Evolutionary conservation across 805 yeast genomes (phyloP).

Genomic region (Saccharomycopsis oosterbeekiorum): DNA sequence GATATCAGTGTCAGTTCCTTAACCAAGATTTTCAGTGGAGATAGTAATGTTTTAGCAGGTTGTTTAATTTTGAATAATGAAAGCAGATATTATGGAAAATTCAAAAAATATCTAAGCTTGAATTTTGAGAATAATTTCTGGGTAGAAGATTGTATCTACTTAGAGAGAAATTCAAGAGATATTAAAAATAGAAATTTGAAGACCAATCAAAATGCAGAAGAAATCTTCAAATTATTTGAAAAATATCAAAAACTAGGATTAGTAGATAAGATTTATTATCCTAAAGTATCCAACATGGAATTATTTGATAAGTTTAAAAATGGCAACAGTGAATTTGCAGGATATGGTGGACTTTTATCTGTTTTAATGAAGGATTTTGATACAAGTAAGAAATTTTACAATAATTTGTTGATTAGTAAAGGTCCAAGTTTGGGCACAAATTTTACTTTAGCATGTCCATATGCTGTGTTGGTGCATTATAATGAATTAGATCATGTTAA

Average conservation of each 20-base stretch:
- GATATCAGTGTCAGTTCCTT: conserved; percentile 82
- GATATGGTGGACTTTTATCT: conserved; percentile 83
- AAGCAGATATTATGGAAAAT: conserved; percentile 37
- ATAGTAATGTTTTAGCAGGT: conserved; percentile 94
- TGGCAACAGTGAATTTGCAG: conserved; percentile 59
- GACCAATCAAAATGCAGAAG: conserved; percentile 47
- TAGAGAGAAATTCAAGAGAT: conserved; percentile 91
- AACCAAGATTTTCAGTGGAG: conserved; percentile 90
- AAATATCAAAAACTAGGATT: conserved; percentile 34
- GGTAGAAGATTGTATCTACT: conserved; percentile 88
- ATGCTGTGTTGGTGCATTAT: conserved; percentile 78
- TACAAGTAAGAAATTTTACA: conserved; percentile 66
- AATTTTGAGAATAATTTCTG: conserved; percentile 70
- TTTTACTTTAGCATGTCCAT: conserved; percentile 84
- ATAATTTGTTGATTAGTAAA: conserved; percentile 59
- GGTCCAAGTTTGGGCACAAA: conserved; percentile 91
- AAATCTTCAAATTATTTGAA: conserved; percentile 41
- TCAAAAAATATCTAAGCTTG: conserved; percentile 41
- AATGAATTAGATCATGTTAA: conserved; percentile 70
- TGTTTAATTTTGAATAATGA: conserved; percentile 68
- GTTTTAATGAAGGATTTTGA: conserved; percentile 54
- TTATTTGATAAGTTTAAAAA: conserved; percentile 61
- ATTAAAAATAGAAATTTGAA: conserved; percentile 50
- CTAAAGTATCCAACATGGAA: conserved; percentile 33
- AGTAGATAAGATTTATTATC: conserved; percentile 63